Percentiles rank a stretch among this genome's conserved stretches.
Conservation (phyloP, 2,329 filamentous ascomycete genomes). For the Claviceps pusilla region DNA sequence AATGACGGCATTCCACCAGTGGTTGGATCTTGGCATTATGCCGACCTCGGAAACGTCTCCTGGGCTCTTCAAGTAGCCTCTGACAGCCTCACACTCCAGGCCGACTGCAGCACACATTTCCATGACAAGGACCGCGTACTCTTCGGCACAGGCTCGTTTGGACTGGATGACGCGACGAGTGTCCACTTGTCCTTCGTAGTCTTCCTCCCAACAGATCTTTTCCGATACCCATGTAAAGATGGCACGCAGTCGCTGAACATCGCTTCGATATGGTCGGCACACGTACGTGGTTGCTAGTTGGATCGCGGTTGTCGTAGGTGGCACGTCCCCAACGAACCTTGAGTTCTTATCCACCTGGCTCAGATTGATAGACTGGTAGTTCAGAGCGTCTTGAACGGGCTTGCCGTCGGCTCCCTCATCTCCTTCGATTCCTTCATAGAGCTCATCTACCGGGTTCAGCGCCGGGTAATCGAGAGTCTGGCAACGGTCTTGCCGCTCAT, state of each 20-base stretch:
- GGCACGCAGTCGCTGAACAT: slow-evolving; percentile 79
- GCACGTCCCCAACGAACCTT: slow-evolving; percentile 72
- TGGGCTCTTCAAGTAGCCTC: slow-evolving; percentile 79
- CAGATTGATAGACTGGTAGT: slow-evolving; percentile 68
- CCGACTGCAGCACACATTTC: slow-evolving; percentile 92
- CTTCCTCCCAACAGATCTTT: slow-evolving; percentile 88
- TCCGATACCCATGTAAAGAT: slow-evolving; percentile 98
- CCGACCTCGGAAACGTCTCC: slow-evolving; percentile 71
- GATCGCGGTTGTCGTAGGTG: slow-evolving; percentile 65
- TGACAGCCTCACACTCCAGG: slow-evolving; percentile 71
- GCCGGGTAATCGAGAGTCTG: slow-evolving; percentile 89
- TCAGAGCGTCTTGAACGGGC: slow-evolving; percentile 65
- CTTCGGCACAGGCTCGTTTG: slow-evolving; percentile 71
- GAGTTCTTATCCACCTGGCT: slow-evolving; percentile 89
- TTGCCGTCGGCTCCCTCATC: slow-evolving; percentile 79
- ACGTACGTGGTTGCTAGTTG: slow-evolving; percentile 82
- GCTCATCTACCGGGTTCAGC: slow-evolving; percentile 75
- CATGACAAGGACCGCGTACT: slow-evolving; percentile 73
- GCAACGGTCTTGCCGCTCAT: slow-evolving; percentile 74
- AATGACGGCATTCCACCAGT: slow-evolving; percentile 94
- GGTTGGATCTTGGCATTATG: slow-evolving; percentile 74
- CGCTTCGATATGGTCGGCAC: slow-evolving; percentile 84
- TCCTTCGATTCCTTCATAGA: slow-evolving; percentile 72
- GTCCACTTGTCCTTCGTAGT: slow-evolving; percentile 74
- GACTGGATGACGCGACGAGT: slow-evolving; percentile 70